Evolutionary conservation across 1,139 yeast species (phyloP).

Genomic region (Kurtzmaniella quercitrusa): DNA sequence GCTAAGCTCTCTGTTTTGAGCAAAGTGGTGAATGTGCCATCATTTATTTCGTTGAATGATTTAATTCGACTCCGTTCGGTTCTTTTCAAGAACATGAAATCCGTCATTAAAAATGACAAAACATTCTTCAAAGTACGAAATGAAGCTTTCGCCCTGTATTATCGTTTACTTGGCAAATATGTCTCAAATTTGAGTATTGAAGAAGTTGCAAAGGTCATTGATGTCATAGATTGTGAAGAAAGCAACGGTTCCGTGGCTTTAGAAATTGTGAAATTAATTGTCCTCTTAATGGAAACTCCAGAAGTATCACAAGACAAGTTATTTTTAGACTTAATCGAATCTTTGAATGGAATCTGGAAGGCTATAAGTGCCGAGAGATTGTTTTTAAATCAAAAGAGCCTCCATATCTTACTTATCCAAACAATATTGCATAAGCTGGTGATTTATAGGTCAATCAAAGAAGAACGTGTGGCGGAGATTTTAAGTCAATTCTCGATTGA

Average conservation of each 20-base stretch:
- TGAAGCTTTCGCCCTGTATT: constrained; percentile 32
- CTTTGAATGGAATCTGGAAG: constrained; percentile 50
- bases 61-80: constrained; percentile 11
- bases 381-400: constrained; percentile 57
- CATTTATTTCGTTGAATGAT: constrained; percentile 10
- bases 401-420: constrained; percentile 56
- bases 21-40: constrained; percentile 12
- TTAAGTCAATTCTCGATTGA: constrained; percentile 39
- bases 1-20: constrained; percentile 35
- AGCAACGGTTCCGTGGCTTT: neutral
- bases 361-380: constrained; percentile 58
- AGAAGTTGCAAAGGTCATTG: constrained; percentile 10
- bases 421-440: constrained; percentile 29
- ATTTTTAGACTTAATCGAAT: neutral
- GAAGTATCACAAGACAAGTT: neutral
- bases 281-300: neutral
- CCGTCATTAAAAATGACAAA: constrained; percentile 20
- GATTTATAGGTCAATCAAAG: constrained; percentile 17
- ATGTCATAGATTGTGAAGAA: constrained; percentile 12
- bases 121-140: constrained; percentile 45
- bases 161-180: constrained; percentile 13
- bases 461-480: constrained; percentile 18
- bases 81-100: constrained; percentile 22
- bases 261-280: neutral
- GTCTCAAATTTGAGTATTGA: constrained; percentile 8